Evolutionary conservation across 2,329 filamentous ascomycete genomes (phyloP).

Genomic region (Sporothrix mexicana): DNA sequence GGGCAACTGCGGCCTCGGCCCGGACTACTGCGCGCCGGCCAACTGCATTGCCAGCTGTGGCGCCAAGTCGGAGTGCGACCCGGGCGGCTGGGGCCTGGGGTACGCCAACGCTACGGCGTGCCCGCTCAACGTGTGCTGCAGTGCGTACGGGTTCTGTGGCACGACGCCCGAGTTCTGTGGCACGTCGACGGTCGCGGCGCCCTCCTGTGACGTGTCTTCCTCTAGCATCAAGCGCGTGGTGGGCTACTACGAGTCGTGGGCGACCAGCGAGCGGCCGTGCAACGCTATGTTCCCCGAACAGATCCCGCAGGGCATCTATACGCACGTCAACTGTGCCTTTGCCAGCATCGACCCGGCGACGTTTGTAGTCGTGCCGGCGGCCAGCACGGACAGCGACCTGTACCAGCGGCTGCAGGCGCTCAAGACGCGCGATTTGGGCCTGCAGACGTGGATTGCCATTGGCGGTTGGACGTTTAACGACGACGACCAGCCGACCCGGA

Average conservation of each 20-base stretch:
- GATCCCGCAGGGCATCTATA: conserved; percentile 40
- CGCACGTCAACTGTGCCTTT: conserved; percentile 46
- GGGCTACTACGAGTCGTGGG: conserved; percentile 48
- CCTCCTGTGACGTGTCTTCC: conserved; percentile 27
- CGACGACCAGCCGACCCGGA: conserved; percentile 17
- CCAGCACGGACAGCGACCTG: conserved; percentile 41
- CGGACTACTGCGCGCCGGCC: conserved; percentile 6
- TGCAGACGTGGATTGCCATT: conserved; percentile 44
- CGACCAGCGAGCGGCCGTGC: conserved; percentile 41
- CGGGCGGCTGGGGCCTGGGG: conserved; percentile 34
- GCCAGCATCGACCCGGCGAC: conserved; percentile 39
- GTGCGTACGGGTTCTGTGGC: conserved; percentile 46
- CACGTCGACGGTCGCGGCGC: conserved; percentile 43
- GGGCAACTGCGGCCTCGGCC: conserved; percentile 21
- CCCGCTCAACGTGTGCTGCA: conserved; percentile 45
- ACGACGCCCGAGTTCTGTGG: conserved; percentile 43
- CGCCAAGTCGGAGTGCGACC: conserved; percentile 28
- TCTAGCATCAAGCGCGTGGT: neutral
- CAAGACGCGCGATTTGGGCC: conserved; percentile 41
- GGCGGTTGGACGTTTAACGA: conserved; percentile 52
- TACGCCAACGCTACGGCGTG: conserved; percentile 40
- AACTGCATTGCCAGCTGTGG: conserved; percentile 28
- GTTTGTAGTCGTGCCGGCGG: conserved; percentile 39
- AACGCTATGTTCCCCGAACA: conserved; percentile 39
- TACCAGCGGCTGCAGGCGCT: conserved; percentile 43